Evolutionary conservation across 1,139 yeast genomes (phyloP), one percentile per base, ranked within the genome.

Genomic region (Hansenula lynferdii): DNA sequence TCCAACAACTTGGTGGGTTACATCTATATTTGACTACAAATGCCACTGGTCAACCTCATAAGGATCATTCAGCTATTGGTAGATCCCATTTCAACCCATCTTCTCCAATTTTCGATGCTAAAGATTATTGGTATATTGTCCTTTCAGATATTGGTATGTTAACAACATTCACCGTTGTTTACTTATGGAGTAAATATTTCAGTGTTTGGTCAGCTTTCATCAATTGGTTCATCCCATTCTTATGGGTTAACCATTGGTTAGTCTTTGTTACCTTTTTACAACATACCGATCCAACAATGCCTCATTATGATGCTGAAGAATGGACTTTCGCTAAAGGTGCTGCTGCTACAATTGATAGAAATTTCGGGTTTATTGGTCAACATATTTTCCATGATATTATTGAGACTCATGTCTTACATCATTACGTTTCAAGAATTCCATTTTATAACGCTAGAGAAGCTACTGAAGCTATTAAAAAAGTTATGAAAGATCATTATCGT

Each of bases 311-410:
- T 43, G 70, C 72, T 42, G 51, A 59, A 31, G 77, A 75, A 58
- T 77, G 83, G 83, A 76, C 68, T 40, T 77, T 77, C 52, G 81
- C 81, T 29, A 69, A 80, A 60, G 83, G 83, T 54, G 83, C 83
- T 31, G 82, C 82, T 43, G 77, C 81, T 33, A 77, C 83, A 37
- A 74, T 77, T 44, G 83, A 77, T 54, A 66, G 83, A 58, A 68
- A 76, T 49, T 75, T 73, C 54, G 82, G 82, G n/a, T 73, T 75
- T 50, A 60, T 74, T 41, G 83, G 82, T 43, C 63, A 67, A 54
- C 67, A 70, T 61, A 66, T 75, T 49, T 75, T 77, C 72, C 83
- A 77, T 53, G 82, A 76, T 53, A 77, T 77, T 49, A 76, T 76
- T 50, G 83, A 77, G 57, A 77, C 83, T 36, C 83, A 77, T 51